Percentiles rank a stretch among this genome's conserved stretches.
phyloP scores from a whole-genome alignment of 768 basidiomycete genomes.

The Phaeotremella fagi region DNA sequence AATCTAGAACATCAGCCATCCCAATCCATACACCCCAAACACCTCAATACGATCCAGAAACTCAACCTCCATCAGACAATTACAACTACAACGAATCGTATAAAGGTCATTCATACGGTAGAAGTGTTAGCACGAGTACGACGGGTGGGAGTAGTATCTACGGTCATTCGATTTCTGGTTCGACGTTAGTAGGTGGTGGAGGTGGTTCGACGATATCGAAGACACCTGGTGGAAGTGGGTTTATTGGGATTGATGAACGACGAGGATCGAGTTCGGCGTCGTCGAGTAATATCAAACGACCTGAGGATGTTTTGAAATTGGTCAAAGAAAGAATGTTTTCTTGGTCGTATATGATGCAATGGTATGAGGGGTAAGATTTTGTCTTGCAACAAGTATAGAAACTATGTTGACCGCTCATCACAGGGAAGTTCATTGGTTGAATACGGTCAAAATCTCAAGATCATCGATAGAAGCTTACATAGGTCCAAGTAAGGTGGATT shows the following conservation, averaged over 20 bases:
- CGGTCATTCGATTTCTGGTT: too few relatives aligned
- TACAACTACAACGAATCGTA: neutral
- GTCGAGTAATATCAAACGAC: conserved; percentile 4
- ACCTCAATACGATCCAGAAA: neutral
- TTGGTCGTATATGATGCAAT: conserved; percentile 43
- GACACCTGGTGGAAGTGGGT: neutral
- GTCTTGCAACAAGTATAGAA: neutral
- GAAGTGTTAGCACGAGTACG: neutral
- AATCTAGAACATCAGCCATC: neutral
- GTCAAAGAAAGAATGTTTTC: conserved; percentile 32
- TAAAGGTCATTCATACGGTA: neutral
- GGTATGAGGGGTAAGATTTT: conserved; percentile 43
- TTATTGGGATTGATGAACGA: neutral
- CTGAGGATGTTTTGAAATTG: conserved; percentile 34
- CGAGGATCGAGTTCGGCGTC: neutral
- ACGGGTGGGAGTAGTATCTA: neutral
- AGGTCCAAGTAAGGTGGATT: conserved; percentile 27
- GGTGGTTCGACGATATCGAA: neutral
- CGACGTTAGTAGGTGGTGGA: too few relatives aligned
- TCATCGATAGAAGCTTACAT: conserved; percentile 26
- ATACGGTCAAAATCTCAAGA: conserved; percentile 39
- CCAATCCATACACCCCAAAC: neutral
- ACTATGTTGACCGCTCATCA: neutral
- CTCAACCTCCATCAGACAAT: neutral
- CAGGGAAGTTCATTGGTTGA: conserved; percentile 44